Conservation (phyloP, 768 basidiomycete genomes). For the Sarcodon aspratus region DNA sequence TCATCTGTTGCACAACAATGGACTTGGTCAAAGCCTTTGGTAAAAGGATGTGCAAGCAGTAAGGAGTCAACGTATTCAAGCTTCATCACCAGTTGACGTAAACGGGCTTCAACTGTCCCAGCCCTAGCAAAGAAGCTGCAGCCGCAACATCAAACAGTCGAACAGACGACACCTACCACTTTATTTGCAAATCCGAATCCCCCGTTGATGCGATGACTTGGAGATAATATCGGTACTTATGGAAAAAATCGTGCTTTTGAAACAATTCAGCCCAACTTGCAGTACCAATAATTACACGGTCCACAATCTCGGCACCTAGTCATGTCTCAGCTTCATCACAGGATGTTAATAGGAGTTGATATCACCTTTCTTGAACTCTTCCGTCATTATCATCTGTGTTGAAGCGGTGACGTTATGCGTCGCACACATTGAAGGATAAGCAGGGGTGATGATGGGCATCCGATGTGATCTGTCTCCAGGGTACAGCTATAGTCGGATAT, state of each 20-base stretch:
- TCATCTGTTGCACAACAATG: constrained; percentile 77
- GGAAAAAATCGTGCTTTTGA: constrained; percentile 92
- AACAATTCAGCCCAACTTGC: constrained; percentile 93
- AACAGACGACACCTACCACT: constrained; percentile 56
- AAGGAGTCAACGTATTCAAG: constrained; percentile 92
- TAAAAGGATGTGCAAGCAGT: constrained; percentile 87
- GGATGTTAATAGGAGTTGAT: background rate
- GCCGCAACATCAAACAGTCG: background rate
- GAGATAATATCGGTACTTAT: constrained; percentile 91
- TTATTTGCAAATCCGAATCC: constrained; percentile 73
- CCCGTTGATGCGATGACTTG: constrained; percentile 92
- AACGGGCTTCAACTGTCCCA: constrained; percentile 97
- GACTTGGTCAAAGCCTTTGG: constrained; percentile 86
- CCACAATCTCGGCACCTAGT: constrained; percentile 84
- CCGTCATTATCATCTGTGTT: constrained; percentile 91
- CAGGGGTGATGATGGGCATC: constrained; percentile 99
- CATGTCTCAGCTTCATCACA: constrained; percentile 4
- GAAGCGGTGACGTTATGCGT: constrained; percentile 97
- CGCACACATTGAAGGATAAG: constrained; percentile 98
- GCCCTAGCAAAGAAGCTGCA: constrained; percentile 32
- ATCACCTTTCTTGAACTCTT: constrained; percentile 87
- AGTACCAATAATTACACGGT: constrained; percentile 77
- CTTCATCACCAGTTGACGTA: constrained; percentile 96
- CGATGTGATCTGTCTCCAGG: constrained; percentile 88
- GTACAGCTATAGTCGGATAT: constrained; percentile 48